Evolutionary conservation across 495 filamentous ascomycete genomes (phyloP).

Genomic region (Penicillium diatomitis): DNA sequence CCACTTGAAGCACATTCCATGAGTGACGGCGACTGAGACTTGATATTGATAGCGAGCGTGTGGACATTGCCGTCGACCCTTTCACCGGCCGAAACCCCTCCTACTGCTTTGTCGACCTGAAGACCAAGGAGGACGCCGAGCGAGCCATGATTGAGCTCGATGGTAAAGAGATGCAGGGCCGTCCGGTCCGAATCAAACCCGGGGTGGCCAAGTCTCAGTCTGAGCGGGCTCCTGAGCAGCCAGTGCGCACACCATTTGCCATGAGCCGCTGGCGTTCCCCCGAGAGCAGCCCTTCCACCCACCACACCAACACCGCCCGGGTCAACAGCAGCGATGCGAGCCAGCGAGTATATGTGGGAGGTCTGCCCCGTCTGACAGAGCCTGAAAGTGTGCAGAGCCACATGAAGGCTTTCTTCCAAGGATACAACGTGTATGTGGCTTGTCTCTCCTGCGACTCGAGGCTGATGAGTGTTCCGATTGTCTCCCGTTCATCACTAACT

Average conservation of each 20-base stretch:
- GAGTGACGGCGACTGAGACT: slow-evolving; percentile 16
- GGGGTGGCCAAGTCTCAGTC: slow-evolving; percentile 39
- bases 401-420: slow-evolving; percentile 50
- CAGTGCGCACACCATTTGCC: slow-evolving; percentile 15
- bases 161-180: slow-evolving; percentile 42
- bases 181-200: slow-evolving; percentile 52
- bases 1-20: not conserved
- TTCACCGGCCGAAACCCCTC: slow-evolving; percentile 60
- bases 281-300: slow-evolving; percentile 3
- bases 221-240: slow-evolving; percentile 4
- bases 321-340: slow-evolving; percentile 33
- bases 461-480: not conserved
- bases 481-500: not conserved
- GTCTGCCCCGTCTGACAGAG: slow-evolving; percentile 49
- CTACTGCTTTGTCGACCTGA: slow-evolving; percentile 63
- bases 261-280: slow-evolving; percentile 31
- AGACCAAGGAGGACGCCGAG: slow-evolving; percentile 46
- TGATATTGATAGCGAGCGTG: slow-evolving; percentile 38
- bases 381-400: slow-evolving; percentile 43
- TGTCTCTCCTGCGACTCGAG: not conserved
- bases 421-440: slow-evolving; percentile 41
- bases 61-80: slow-evolving; percentile 60
- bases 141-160: slow-evolving; percentile 45
- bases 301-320: slow-evolving; percentile 4
- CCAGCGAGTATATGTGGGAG: slow-evolving; percentile 54